phyloP scores from a whole-genome alignment of 1,139 yeast genomes.

The Saccharomyces hybrid region DNA sequence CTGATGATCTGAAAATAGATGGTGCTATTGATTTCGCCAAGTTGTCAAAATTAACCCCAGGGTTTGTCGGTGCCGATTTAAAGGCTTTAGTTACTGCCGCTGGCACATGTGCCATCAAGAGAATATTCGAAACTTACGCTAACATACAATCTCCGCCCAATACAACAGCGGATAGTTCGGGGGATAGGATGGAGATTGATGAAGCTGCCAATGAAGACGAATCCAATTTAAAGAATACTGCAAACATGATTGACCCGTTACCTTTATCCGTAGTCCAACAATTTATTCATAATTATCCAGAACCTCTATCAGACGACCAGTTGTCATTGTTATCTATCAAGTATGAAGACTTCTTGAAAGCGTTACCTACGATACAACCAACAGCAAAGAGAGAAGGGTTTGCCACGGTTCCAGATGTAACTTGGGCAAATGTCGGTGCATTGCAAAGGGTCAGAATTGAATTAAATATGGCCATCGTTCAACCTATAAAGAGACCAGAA shows the following conservation, averaged over 20 bases:
- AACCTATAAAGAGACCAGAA: conserved; percentile 91
- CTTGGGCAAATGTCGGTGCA: conserved; percentile 96
- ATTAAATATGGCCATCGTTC: conserved; percentile 94
- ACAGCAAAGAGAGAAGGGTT: conserved; percentile 97
- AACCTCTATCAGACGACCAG: conserved; percentile 69
- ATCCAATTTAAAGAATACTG: conserved; percentile 25
- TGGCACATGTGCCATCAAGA: conserved; percentile 87
- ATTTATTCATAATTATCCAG: conserved; percentile 68
- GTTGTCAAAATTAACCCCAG: conserved; percentile 91
- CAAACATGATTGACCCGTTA: conserved; percentile 29
- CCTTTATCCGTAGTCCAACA: conserved; percentile 59
- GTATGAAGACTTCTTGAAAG: conserved; percentile 71
- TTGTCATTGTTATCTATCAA: conserved; percentile 66
- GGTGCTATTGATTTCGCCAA: conserved; percentile 64
- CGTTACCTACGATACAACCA: conserved; percentile 91
- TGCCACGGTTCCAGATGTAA: conserved; percentile 96
- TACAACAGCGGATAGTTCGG: neutral
- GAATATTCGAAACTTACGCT: conserved; percentile 54
- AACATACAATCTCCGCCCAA: conserved; percentile 1
- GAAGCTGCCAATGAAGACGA: conserved; percentile 10
- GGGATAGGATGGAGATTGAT: neutral
- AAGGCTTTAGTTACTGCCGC: conserved; percentile 93
- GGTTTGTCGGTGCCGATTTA: conserved; percentile 96
- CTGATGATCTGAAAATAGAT: conserved; percentile 54
- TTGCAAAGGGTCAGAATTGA: conserved; percentile 73